Conservation (phyloP, 2,329 filamentous ascomycete genomes). For the Calonectria pauciramosa region DNA sequence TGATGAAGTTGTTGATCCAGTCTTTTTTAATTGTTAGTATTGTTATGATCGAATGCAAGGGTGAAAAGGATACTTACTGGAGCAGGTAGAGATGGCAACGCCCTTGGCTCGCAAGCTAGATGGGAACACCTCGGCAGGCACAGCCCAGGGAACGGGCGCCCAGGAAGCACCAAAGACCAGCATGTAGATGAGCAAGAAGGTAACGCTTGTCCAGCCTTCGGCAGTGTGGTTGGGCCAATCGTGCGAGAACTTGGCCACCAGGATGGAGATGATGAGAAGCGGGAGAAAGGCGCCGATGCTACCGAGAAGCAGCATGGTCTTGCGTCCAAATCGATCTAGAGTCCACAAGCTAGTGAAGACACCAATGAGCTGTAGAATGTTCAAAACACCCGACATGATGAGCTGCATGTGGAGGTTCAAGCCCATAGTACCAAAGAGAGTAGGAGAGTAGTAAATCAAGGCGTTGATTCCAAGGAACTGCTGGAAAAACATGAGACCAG, state of each 20-base stretch:
- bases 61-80: slow-evolving; percentile 50
- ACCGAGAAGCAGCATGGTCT: slow-evolving; percentile 42
- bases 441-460: slow-evolving; percentile 70
- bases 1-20: slow-evolving; percentile 75
- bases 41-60: fast-evolving
- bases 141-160: slow-evolving; percentile 64
- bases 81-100: slow-evolving; percentile 69
- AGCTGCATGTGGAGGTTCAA: slow-evolving; percentile 53
- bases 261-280: slow-evolving; percentile 44
- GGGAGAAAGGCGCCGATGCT: slow-evolving; percentile 44
- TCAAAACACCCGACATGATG: slow-evolving; percentile 50
- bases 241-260: slow-evolving; percentile 42
- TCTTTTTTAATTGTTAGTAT: slow-evolving; percentile 44
- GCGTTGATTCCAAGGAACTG: slow-evolving; percentile 57
- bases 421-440: slow-evolving; percentile 70
- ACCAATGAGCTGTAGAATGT: slow-evolving; percentile 49
- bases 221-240: slow-evolving; percentile 43
- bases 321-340: slow-evolving; percentile 47
- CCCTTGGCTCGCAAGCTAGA: slow-evolving; percentile 73
- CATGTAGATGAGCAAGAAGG: slow-evolving; percentile 66
- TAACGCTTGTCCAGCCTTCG: slow-evolving; percentile 46
- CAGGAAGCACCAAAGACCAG: slow-evolving; percentile 70
- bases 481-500: slow-evolving; percentile 70
- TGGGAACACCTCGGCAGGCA: slow-evolving; percentile 72
- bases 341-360: slow-evolving; percentile 61